Conservation (phyloP, 2,329 filamentous ascomycete genomes). For the Thielaviopsis musarum region DNA sequence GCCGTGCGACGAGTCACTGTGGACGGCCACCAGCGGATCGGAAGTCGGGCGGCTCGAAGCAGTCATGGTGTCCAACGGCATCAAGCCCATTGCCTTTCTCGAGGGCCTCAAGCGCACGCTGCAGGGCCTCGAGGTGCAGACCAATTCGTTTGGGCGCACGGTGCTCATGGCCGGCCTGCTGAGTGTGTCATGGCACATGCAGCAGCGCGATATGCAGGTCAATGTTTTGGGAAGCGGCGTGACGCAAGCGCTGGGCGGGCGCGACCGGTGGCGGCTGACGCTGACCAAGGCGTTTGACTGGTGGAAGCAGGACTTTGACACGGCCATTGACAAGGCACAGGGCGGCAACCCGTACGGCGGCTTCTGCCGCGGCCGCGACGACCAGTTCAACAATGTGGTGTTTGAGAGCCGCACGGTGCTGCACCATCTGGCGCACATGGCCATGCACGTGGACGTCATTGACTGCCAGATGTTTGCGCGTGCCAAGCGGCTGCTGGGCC, state of each 20-base stretch:
- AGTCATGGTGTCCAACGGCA: constrained; percentile 60
- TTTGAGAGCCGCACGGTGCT: constrained; percentile 81
- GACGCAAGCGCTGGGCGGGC: constrained; percentile 61
- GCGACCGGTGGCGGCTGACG: constrained; percentile 79
- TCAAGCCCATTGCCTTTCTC: constrained; percentile 74
- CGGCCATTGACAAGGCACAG: constrained; percentile 49
- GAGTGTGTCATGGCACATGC: constrained; percentile 95
- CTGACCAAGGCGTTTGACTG: constrained; percentile 80
- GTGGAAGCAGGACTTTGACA: constrained; percentile 87
- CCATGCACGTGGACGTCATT: constrained; percentile 93
- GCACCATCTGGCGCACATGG: constrained; percentile 91
- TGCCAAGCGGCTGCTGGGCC: constrained; percentile 67
- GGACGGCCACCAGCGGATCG: constrained; percentile 74
- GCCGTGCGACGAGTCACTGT: constrained; percentile 82
- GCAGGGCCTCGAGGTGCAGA: constrained; percentile 69
- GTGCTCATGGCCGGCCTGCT: constrained; percentile 88
- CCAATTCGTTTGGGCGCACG: constrained; percentile 83
- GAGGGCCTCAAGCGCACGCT: constrained; percentile 83
- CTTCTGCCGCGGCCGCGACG: neutral
- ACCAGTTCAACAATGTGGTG: constrained; percentile 34
- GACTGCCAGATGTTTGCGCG: constrained; percentile 93
- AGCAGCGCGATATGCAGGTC: constrained; percentile 84
- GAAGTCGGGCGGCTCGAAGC: constrained; percentile 77
- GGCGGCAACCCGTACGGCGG: constrained; percentile 32
- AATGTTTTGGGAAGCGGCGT: constrained; percentile 62